Evolutionary conservation across 2,329 filamentous ascomycete species (phyloP).

Genomic region (Epichloe hybrida): DNA sequence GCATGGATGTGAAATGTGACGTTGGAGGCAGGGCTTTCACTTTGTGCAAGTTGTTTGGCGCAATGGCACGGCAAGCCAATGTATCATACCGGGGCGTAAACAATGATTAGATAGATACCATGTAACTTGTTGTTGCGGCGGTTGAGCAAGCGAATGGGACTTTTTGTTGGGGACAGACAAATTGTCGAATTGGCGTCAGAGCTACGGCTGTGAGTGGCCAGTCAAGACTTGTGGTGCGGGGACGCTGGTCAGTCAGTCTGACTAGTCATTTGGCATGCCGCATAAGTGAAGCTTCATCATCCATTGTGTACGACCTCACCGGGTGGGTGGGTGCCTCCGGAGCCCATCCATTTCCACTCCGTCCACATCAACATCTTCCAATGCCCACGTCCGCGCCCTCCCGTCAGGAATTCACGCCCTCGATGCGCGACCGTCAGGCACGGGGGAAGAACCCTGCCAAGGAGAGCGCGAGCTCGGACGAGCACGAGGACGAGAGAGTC

Average conservation of each 20-base stretch:
- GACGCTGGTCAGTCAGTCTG: no score
- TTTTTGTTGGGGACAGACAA: no score
- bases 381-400: neutral
- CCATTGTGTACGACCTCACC: no score
- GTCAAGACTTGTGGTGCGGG: no score
- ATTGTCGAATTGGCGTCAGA: neutral
- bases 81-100: neutral
- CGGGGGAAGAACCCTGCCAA: slow-evolving; percentile 36
- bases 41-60: neutral
- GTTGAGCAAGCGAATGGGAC: neutral
- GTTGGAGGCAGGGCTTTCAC: neutral
- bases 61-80: neutral
- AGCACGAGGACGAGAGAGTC: slow-evolving; percentile 5
- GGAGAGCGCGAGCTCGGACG: slow-evolving; percentile 13
- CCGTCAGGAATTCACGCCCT: slow-evolving; percentile 18
- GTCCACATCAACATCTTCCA: no score
- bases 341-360: no score
- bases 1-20: neutral
- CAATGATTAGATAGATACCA: neutral
- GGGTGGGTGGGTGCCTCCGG: no score
- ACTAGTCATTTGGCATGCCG: no score
- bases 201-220: neutral
- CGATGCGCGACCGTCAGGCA: slow-evolving; percentile 45
- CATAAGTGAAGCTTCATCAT: no score
- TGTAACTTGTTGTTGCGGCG: no score